These are phyloP conservation scores for Plectosphaerella sp. DNA, from an alignment of 2,329 filamentous ascomycete species.

Conservation along the genomic window DNA sequence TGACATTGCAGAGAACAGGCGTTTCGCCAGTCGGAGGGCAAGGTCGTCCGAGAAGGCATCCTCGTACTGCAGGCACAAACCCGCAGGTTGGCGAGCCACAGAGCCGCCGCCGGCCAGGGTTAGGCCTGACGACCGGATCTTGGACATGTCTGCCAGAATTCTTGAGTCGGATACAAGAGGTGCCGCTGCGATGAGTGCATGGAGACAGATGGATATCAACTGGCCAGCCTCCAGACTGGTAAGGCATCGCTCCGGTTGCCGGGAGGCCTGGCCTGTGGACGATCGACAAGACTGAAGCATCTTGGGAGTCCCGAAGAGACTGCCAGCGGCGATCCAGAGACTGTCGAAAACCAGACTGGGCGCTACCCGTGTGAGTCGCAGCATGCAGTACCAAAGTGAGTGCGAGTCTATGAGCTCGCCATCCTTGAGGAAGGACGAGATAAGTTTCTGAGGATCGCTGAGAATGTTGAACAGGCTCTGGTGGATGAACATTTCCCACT, in stretches of 20 bases:
- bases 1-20: constrained; percentile 54
- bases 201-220: constrained; percentile 56
- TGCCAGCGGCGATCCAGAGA: constrained; percentile 57
- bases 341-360: constrained; percentile 59
- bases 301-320: constrained; percentile 53
- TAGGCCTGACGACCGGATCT: constrained; percentile 51
- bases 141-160: constrained; percentile 55
- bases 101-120: constrained; percentile 41
- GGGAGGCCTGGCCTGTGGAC: constrained; percentile 30
- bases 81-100: constrained; percentile 39
- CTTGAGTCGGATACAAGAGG: constrained; percentile 44
- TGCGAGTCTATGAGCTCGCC: constrained; percentile 54
- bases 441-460: constrained; percentile 48
- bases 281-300: constrained; percentile 34
- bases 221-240: constrained; percentile 46
- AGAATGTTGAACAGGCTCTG: constrained; percentile 62
- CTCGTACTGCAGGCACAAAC: constrained; percentile 55
- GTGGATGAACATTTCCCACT: constrained; percentile 59
- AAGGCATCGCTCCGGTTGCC: constrained; percentile 28
- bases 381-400: constrained; percentile 59
- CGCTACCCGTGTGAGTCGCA: constrained; percentile 52
- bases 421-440: constrained; percentile 52
- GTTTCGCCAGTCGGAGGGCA: constrained; percentile 52
- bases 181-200: constrained; percentile 55
- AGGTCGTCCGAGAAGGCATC: constrained; percentile 60